Conservation (phyloP, 2,329 filamentous ascomycete genomes). For the Phyllosticta citriasiana region DNA sequence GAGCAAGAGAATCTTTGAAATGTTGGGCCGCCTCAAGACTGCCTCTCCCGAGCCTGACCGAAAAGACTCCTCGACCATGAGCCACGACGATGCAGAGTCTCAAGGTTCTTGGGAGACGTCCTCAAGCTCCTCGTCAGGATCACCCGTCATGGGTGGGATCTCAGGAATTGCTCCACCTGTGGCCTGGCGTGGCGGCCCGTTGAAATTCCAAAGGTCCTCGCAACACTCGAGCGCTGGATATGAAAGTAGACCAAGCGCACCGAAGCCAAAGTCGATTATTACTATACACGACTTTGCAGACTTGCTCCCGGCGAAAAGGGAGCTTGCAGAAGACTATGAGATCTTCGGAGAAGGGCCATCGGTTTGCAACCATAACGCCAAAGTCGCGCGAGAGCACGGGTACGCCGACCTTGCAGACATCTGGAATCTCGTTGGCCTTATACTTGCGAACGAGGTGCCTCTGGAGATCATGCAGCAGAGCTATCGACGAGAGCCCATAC, state of each 20-base stretch:
- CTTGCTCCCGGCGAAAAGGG: constrained; percentile 66
- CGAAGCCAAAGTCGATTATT: constrained; percentile 55
- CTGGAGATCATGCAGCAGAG: constrained; percentile 52
- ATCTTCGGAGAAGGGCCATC: constrained; percentile 76
- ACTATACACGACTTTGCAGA: constrained; percentile 61
- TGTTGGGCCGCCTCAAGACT: constrained; percentile 50
- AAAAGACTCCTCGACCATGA: constrained; percentile 21
- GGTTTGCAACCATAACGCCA: constrained; percentile 76
- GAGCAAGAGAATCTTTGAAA: constrained; percentile 49
- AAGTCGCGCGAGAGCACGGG: constrained; percentile 61
- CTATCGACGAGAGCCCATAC: constrained; percentile 48
- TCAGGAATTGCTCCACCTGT: constrained; percentile 35
- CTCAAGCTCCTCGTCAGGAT: constrained; percentile 29
- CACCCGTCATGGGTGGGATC: constrained; percentile 1
- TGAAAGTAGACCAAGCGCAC: constrained; percentile 18
- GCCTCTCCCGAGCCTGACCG: constrained; percentile 38
- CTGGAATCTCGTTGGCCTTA: constrained; percentile 71
- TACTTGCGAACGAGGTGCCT: constrained; percentile 68
- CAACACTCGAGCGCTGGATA: constrained; percentile 21
- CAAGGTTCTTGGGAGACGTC: constrained; percentile 14
- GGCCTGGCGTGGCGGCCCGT: constrained; percentile 41
- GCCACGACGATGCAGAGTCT: constrained; percentile 18
- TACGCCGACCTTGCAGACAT: constrained; percentile 64
- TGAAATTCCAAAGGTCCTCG: constrained; percentile 48
- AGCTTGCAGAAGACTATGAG: constrained; percentile 68